Evolutionary conservation across 2,329 filamentous ascomycete genomes (phyloP).

Genomic region (Bimuria novae-zelandiae): DNA sequence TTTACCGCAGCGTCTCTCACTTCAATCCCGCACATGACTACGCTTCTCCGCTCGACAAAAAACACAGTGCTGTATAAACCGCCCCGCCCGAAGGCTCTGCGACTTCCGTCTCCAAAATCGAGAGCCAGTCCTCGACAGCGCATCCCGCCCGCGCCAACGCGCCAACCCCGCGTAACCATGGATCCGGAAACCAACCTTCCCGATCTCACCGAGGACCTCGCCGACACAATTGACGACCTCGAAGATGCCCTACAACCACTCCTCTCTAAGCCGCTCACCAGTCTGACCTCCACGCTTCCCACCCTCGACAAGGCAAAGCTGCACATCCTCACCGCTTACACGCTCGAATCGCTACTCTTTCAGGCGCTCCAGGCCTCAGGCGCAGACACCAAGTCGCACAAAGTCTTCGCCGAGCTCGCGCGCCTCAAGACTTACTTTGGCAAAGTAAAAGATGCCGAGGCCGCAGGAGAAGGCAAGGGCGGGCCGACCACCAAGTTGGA

Average conservation of each 20-base stretch:
- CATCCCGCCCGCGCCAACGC: background rate
- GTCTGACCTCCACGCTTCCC: conserved; percentile 76
- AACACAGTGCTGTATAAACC: too few relatives aligned
- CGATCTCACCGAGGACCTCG: conserved; percentile 67
- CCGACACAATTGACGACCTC: conserved; percentile 2
- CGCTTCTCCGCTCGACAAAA: background rate
- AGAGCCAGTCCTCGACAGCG: background rate
- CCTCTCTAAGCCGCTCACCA: conserved; percentile 65
- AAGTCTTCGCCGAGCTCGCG: conserved; percentile 82
- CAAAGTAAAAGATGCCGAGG: conserved; percentile 81
- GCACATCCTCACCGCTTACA: conserved; percentile 84
- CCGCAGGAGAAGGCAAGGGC: conserved; percentile 46
- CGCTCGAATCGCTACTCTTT: conserved; percentile 88
- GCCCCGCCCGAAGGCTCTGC: too few relatives aligned
- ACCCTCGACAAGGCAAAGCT: conserved; percentile 95
- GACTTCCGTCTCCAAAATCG: background rate
- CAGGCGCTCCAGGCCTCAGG: conserved; percentile 80
- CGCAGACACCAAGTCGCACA: conserved; percentile 77
- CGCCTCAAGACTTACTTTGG: conserved; percentile 89
- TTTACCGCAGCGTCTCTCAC: background rate
- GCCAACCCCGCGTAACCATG: conserved; percentile 44
- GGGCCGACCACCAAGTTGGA: conserved; percentile 66
- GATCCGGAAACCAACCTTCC: conserved; percentile 61
- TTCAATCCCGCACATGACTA: background rate
- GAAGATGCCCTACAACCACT: conserved; percentile 70